phyloP scores from a whole-genome alignment of 1,139 yeast species.

The Hansenula lynferdii region DNA sequence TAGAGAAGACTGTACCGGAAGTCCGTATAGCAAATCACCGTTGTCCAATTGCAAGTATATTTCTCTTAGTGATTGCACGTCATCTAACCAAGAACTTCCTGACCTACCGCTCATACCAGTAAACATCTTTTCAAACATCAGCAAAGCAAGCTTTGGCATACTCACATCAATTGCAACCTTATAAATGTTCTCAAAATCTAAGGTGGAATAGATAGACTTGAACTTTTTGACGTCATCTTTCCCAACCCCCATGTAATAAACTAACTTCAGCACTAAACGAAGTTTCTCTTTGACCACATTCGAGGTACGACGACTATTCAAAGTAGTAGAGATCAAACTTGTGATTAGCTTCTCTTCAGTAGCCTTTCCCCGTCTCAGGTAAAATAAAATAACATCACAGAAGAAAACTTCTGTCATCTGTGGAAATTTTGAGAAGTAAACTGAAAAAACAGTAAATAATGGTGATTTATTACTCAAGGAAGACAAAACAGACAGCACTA shows the following conservation, averaged over 20 bases:
- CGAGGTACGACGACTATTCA: conserved; percentile 5
- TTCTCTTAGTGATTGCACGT: conserved; percentile 24
- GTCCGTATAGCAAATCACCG: conserved; percentile 56
- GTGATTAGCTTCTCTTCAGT: conserved; percentile 6
- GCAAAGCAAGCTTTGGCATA: conserved; percentile 41
- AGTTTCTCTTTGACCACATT: conserved; percentile 21
- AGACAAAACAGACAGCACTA: conserved; percentile 32
- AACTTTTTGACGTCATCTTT: conserved; percentile 31
- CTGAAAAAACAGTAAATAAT: conserved; percentile 20
- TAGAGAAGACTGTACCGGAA: conserved; percentile 54
- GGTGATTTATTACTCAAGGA: conserved; percentile 25
- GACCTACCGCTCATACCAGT: conserved; percentile 8
- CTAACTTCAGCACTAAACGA: conserved; percentile 32
- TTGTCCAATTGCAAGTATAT: conserved; percentile 49
- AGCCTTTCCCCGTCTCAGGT: conserved; percentile 17
- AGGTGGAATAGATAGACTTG: conserved; percentile 28
- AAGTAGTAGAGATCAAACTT: conserved; percentile 8
- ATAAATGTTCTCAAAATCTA: conserved; percentile 32
- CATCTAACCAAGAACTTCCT: conserved; percentile 10
- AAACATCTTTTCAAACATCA: conserved; percentile 50
- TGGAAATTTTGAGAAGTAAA: conserved; percentile 18
- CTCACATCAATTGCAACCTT: conserved; percentile 33
- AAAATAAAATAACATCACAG: conserved; percentile 23
- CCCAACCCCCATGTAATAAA: conserved; percentile 43
- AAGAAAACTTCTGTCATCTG: conserved; percentile 12